Evolutionary conservation across 75 land plant genomes (phyloP).

Genomic region (Selaginella tamariscina): DNA sequence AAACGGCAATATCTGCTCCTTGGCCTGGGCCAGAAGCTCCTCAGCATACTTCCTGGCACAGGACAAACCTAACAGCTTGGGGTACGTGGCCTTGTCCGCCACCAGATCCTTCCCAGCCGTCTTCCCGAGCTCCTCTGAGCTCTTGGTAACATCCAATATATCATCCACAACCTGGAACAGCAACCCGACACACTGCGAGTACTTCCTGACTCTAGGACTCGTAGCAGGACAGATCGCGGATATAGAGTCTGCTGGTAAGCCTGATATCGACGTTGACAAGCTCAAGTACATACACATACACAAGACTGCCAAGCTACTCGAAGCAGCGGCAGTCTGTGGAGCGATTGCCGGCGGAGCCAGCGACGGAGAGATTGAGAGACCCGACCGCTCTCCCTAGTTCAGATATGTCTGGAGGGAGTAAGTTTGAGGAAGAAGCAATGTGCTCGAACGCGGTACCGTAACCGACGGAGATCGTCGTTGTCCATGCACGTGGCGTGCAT

Average conservation of each 20-base stretch:
- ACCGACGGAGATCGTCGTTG: constrained; percentile 48
- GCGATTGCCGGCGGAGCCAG: constrained; percentile 48
- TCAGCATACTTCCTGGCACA: constrained; percentile 62
- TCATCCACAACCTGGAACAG: constrained; percentile 89
- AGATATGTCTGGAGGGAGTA: constrained; percentile 23
- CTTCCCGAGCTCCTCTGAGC: constrained; percentile 55
- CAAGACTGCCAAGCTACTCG: constrained; percentile 49
- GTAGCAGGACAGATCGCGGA: constrained; percentile 68
- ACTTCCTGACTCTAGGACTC: constrained; percentile 39
- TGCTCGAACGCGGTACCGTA: constrained; percentile 47
- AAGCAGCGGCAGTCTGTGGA: constrained; percentile 44
- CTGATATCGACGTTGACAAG: constrained; percentile 21
- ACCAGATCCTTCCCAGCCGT: constrained; percentile 62
- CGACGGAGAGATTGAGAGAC: constrained; percentile 43
- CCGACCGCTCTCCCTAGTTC: constrained; percentile 48
- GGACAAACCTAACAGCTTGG: constrained; percentile 66
- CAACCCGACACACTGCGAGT: constrained; percentile 47
- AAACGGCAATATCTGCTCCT: constrained; percentile 40
- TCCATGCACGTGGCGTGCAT: constrained; percentile 37
- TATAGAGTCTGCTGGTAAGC: constrained; percentile 19
- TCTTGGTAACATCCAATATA: constrained; percentile 74
- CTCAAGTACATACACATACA: constrained; percentile 55
- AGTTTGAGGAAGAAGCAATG: constrained; percentile 22
- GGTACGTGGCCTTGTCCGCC: constrained; percentile 68
- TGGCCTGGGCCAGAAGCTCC: constrained; percentile 43